Percentiles rank a stretch among this genome's conserved stretches.
These are phyloP conservation scores for Oenanthe sinensis DNA, from an alignment of 129 eudicot genomes.

Conservation along the genomic window DNA sequence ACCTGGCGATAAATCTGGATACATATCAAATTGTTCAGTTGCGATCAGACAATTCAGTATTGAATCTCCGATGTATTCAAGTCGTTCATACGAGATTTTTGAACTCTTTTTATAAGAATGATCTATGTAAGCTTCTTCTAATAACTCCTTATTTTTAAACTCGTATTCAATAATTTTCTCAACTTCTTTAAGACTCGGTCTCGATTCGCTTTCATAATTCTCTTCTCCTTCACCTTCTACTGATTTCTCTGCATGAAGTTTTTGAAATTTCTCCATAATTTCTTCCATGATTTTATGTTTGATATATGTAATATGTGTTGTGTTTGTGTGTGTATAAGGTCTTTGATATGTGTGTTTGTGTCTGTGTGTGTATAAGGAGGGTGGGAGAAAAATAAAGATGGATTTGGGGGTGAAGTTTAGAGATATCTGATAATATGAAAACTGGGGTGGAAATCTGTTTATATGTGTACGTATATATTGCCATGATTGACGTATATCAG, in stretches of 20 bases:
- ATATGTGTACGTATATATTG: too few relatives aligned
- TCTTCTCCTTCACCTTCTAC: conserved; percentile 3
- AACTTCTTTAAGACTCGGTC: conserved; percentile 21
- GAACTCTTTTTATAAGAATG: conserved; percentile 8
- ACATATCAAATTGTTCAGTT: conserved; percentile 20
- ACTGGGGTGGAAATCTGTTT: too few relatives aligned
- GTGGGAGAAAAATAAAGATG: too few relatives aligned
- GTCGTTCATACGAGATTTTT: conserved; percentile 30
- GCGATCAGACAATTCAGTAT: conserved; percentile 30
- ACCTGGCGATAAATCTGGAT: conserved; percentile 44
- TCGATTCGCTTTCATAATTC: conserved; percentile 4
- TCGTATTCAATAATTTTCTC: conserved; percentile 36
- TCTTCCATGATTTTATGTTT: neutral
- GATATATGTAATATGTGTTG: neutral
- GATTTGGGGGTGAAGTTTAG: too few relatives aligned
- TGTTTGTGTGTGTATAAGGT: neutral
- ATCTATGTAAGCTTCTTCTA: conserved; percentile 36
- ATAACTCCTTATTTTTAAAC: conserved; percentile 26
- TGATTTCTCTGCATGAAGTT: neutral
- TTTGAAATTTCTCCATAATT: neutral
- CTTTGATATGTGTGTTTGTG: too few relatives aligned
- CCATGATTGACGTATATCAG: too few relatives aligned
- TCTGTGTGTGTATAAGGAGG: too few relatives aligned
- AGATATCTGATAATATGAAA: too few relatives aligned
- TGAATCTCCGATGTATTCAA: conserved; percentile 52